Evolutionary conservation across 495 filamentous ascomycete genomes (phyloP).

Genomic region (Penicillium coffeae): DNA sequence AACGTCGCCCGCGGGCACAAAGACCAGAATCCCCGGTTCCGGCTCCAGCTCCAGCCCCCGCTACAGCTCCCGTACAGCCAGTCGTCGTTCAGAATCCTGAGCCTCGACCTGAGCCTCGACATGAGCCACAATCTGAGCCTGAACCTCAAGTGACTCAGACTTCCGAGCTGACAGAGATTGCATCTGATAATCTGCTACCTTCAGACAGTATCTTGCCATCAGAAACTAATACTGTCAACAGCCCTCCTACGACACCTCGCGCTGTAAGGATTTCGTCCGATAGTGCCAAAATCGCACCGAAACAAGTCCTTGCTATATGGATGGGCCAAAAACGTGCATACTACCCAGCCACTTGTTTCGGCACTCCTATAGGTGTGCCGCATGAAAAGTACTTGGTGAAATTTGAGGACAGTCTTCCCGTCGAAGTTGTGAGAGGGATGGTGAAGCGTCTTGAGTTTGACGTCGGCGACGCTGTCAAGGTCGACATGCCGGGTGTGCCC

Average conservation of each 20-base stretch:
- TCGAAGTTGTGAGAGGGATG: conserved; percentile 38
- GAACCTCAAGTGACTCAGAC: conserved; percentile 6
- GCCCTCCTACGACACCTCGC: conserved; percentile 13
- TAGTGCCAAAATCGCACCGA: conserved; percentile 30
- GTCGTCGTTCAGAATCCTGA: conserved; percentile 5
- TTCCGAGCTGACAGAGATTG: conserved; percentile 15
- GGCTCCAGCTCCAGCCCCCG: no score
- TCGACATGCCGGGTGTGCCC: conserved; percentile 44
- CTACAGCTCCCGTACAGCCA: conserved; percentile 5
- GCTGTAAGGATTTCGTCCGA: conserved; percentile 1
- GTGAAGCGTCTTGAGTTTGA: conserved; percentile 49
- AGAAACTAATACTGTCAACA: conserved; percentile 6
- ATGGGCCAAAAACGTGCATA: conserved; percentile 46
- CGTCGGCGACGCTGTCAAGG: conserved; percentile 48
- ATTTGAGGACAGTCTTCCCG: conserved; percentile 42
- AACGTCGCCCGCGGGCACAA: conserved; percentile 8
- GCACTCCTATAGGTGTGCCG: conserved; percentile 34
- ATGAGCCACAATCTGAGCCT: background rate
- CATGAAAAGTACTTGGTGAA: conserved; percentile 41
- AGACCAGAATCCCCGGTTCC: no score
- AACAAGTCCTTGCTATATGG: conserved; percentile 50
- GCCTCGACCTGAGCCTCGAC: background rate
- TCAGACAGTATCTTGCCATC: conserved; percentile 10
- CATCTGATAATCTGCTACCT: conserved; percentile 1
- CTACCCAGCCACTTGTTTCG: conserved; percentile 49